A percentile compares a stretch with the other conserved stretches of the same genome.
Evolutionary conservation across 257 asterid species (phyloP).

Genomic region (Plantago elongata): DNA sequence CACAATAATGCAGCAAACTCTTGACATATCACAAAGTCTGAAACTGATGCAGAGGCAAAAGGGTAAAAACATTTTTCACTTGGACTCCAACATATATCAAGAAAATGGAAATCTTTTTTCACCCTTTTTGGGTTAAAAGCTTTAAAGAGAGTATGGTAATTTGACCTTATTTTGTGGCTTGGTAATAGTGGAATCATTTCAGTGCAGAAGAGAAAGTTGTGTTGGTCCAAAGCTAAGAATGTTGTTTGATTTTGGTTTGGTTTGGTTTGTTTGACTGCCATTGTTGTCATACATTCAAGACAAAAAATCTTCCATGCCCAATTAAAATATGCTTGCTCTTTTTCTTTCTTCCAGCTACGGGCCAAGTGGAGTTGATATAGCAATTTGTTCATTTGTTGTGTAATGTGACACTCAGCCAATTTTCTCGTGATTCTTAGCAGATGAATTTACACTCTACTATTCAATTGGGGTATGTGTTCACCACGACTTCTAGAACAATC

Average conservation of each 20-base stretch:
- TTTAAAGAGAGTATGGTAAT: not conserved
- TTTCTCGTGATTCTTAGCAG: no score
- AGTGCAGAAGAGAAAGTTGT: conserved; percentile 22
- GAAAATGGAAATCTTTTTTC: conserved; percentile 23
- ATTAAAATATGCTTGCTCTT: not conserved
- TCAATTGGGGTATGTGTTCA: no score
- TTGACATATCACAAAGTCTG: not conserved
- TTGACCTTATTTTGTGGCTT: conserved; percentile 10
- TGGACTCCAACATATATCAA: conserved; percentile 19
- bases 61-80: conserved; percentile 20
- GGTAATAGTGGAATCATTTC: not conserved
- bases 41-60: conserved; percentile 16
- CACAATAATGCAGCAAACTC: conserved; percentile 26
- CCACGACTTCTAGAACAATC: no score
- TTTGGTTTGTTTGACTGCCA: conserved; percentile 23
- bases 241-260: conserved; percentile 17
- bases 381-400: not conserved
- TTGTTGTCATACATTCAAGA: conserved; percentile 6
- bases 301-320: not conserved
- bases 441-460: no score
- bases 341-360: no score
- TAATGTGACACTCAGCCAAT: no score
- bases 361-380: conserved; percentile 15
- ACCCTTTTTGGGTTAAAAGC: not conserved
- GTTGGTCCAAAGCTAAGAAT: conserved; percentile 17